Percentiles rank a stretch among this genome's conserved stretches.
Evolutionary conservation across 1,284 basidiomycete species (phyloP).

Genomic region (Sporisorium reilianum): DNA sequence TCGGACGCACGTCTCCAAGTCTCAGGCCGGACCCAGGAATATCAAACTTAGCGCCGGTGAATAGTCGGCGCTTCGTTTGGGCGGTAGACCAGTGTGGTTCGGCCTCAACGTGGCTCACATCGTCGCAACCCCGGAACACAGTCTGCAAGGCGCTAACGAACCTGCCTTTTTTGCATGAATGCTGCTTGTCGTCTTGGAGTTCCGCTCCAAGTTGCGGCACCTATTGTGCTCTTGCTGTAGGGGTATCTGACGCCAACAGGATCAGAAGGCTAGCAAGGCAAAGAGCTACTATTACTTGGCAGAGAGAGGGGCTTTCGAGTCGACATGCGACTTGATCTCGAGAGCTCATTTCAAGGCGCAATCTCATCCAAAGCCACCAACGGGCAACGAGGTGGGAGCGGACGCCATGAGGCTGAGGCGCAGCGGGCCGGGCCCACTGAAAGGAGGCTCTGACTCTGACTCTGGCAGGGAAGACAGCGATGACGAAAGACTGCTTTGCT

Average conservation of each 20-base stretch:
- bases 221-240: not conserved
- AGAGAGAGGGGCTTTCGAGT: not conserved
- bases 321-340: conserved; percentile 3
- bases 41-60: conserved; percentile 14
- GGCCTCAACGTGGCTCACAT: not conserved
- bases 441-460: not conserved
- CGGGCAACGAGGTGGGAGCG: not conserved
- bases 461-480: not conserved
- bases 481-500: not conserved
- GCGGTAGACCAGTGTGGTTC: conserved; percentile 17
- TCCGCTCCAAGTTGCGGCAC: no score
- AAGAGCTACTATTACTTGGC: not conserved
- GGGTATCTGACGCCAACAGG: not conserved
- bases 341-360: not conserved
- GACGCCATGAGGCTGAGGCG: conserved; percentile 1
- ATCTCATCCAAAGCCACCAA: not conserved
- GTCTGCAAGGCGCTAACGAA: conserved; percentile 4
- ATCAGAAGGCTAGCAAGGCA: not conserved
- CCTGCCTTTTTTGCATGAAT: not conserved
- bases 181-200: not conserved
- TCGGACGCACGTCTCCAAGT: conserved; percentile 1
- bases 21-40: conserved; percentile 26
- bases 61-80: not conserved
- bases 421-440: not conserved
- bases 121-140: not conserved